Evolutionary conservation across 768 basidiomycete genomes (phyloP), one percentile per base, ranked within the genome.

Genomic region (Pisolithus tinctorius): DNA sequence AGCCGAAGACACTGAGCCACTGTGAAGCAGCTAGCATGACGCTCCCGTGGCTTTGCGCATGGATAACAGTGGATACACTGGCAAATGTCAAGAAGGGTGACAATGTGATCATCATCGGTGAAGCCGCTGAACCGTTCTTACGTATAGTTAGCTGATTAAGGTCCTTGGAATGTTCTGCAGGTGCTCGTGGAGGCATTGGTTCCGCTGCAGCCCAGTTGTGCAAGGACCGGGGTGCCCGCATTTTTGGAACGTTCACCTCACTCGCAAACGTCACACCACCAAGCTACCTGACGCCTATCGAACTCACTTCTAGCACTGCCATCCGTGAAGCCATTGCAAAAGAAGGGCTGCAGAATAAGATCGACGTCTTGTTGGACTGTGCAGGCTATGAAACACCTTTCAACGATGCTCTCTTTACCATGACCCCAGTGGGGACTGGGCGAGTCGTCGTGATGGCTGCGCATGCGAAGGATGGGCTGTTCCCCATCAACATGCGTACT

Each of bases 61-160:
- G 69, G 69, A 70, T 70, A 57, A 68, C 67, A 1, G 65, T 68
- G 11, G 54, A 70, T 9, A 68, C 58, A 14, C 68, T 70, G 13
- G 66, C 67, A 17, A 53, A 61, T 8, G 60, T 70, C 45, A 69
- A 65, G 43, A 11, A 57, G 17, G 68, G 63, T 11, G 67, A 68
- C 27, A 69, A 67, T 38, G 65, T 70, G 4, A 34, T 68, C 43
- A 69, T 68, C 50, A 60, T 68, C 25, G 67, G 67, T 64, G 58
- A 30, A 7, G 4, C 1, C 20, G 10, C 2, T 14, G 17, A 4
- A n/a, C 17, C 20, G 36, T 20, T 13, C 43, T 14, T 25, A 46
- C 29, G 14, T 7, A 26, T 45, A 39, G 25, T 14, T 27, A 25
- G 36, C 23, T 30, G 13, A 43, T 31, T 16, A n/a, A 34, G 34